Conservation (phyloP, 148 eudicot genomes). For the Polygonum aviculare region DNA sequence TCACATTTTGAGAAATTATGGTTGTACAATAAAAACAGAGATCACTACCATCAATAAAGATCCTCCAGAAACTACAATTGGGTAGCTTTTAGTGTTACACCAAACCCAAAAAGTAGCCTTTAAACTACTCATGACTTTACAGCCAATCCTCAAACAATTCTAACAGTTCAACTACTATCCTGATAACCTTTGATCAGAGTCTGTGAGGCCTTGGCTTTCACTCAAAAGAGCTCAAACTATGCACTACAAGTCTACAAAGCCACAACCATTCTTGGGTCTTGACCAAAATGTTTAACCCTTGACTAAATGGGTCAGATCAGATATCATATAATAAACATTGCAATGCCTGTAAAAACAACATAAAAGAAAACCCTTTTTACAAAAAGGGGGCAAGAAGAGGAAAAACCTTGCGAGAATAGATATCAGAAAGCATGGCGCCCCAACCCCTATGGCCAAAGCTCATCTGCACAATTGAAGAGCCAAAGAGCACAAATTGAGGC, state of each 20-base stretch:
- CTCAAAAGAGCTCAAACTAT: not conserved
- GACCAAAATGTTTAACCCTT: not conserved
- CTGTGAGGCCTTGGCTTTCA: not conserved
- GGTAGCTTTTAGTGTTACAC: not conserved
- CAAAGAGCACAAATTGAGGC: slow-evolving; percentile 77
- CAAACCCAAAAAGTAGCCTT: not conserved
- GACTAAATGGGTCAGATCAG: not conserved
- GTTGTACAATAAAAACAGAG: not conserved
- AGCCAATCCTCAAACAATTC: not conserved
- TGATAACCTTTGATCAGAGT: not conserved
- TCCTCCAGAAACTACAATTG: not conserved
- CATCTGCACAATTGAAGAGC: slow-evolving; percentile 92
- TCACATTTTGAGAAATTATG: not conserved
- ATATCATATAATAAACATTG: not conserved
- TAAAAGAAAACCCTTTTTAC: not conserved
- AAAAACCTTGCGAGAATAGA: slow-evolving; percentile 79
- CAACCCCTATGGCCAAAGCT: slow-evolving; percentile 87
- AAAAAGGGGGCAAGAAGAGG: not conserved
- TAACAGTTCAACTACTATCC: not conserved
- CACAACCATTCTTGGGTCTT: not conserved
- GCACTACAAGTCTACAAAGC: not conserved
- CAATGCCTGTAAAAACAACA: not conserved
- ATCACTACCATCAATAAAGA: not conserved
- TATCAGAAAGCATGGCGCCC: slow-evolving; percentile 84
- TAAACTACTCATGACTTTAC: not conserved